phyloP scores from a whole-genome alignment of 768 basidiomycete species.

The Lepiota brunneoincarnata region DNA sequence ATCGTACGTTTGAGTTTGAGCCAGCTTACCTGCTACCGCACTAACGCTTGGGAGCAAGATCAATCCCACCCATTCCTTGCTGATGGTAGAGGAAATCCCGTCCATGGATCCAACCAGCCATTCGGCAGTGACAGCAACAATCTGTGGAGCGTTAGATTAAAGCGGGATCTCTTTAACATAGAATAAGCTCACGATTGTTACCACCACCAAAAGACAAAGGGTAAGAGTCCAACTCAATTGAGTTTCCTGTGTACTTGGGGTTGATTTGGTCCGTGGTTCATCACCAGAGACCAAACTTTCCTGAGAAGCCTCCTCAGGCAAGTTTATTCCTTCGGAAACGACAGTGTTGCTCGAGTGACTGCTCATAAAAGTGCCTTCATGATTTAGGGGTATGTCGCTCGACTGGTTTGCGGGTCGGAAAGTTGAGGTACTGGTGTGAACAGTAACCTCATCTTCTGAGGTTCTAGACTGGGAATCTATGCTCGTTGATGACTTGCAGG shows the following conservation, averaged over 20 bases:
- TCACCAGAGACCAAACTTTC: background rate
- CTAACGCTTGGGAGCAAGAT: constrained; percentile 86
- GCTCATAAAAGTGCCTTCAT: background rate
- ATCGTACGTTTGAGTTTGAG: background rate
- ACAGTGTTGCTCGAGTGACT: background rate
- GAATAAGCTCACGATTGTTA: constrained; percentile 55
- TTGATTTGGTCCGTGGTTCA: constrained; percentile 4
- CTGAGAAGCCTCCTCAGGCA: background rate
- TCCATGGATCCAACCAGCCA: constrained; percentile 84
- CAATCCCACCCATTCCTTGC: constrained; percentile 86
- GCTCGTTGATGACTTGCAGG: background rate
- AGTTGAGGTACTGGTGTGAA: background rate
- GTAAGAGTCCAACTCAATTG: constrained; percentile 59
- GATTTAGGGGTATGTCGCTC: background rate
- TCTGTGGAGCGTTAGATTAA: constrained; percentile 26
- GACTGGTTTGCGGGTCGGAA: background rate
- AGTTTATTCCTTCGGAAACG: background rate
- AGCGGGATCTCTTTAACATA: background rate
- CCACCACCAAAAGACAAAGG: constrained; percentile 47
- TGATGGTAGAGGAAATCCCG: constrained; percentile 65
- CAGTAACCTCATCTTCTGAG: background rate
- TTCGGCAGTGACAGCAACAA: constrained; percentile 57
- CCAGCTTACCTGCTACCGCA: constrained; percentile 61
- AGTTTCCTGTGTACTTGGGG: constrained; percentile 36
- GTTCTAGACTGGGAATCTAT: background rate